Base-by-base conservation (phyloP, 768 basidiomycete genomes). In the Porphyrellus cyaneotinctus region DNA sequence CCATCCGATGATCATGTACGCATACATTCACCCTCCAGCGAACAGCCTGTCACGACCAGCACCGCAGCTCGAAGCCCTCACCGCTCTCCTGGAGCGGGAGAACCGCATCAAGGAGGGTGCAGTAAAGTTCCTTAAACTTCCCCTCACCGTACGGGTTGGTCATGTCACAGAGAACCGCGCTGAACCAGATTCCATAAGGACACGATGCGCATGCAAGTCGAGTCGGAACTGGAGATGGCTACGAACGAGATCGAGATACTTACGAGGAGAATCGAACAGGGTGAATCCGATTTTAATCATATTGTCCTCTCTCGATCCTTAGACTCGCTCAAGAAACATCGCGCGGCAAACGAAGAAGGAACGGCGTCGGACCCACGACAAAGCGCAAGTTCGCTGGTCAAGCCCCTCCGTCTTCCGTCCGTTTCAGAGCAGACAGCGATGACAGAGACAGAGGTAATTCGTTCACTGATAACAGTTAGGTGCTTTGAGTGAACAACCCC, bases 61-160 rank as follows among this genome's bases (percentile, higher is more conserved):
- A 12, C 18, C 18, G 58, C 53, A 91, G 91, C 70, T 93, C 43
- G 84, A 85, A 41, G 70, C 75, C 6, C 75, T 97, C 18, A 80
- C 81, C 45, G 78, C 76, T 49, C 82, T 84, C 62, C 75, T 95
- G 18, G 80, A 82, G 48, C 77, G 88, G 54, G 87, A 94, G 71
- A 83, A 82, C 56, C 78, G 87, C 49, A 91, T 97, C 56, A 91
- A 84, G 66, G 92, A 93, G 68, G 94, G 94, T 12, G 94, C 94
- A 1, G 91, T 95, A 74, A 93, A 88, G 59, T 78, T 97, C 55
- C 74, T 97, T 14, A 83, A 83, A 59, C 85, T 89, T 71, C 71
- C 77, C 30, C 63, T 83, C 36, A 75, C 75, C 42, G 85, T 84
- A 60, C 22, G 67, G 18, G 12, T 37, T 32, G 11, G 23, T 48